These are phyloP conservation scores for Fusarium avenaceum DNA, from an alignment of 2,329 filamentous ascomycete genomes.

Conservation along the genomic window DNA sequence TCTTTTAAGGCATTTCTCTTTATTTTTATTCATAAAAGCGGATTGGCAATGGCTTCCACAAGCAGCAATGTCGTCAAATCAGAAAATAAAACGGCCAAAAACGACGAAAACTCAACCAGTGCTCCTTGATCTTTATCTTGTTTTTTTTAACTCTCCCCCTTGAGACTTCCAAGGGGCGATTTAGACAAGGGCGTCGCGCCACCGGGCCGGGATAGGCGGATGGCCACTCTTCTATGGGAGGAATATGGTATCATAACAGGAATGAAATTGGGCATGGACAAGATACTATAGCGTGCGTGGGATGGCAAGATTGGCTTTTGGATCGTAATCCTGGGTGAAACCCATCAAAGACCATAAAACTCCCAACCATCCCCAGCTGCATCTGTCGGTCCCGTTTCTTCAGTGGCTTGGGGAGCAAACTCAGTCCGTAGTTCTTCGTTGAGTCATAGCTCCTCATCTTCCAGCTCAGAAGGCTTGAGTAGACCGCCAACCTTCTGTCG, in stretches of 20 bases:
- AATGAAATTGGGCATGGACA: slow-evolving; percentile 47
- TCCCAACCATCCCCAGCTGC: slow-evolving; percentile 71
- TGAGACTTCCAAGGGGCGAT: slow-evolving; percentile 20
- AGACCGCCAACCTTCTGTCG: slow-evolving; percentile 95
- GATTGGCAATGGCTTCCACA: slow-evolving; percentile 14
- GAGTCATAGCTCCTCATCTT: slow-evolving; percentile 92
- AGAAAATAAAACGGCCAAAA: slow-evolving; percentile 15
- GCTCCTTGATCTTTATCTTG: slow-evolving; percentile 26
- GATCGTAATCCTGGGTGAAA: slow-evolving; percentile 2
- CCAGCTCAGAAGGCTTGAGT: slow-evolving; percentile 96
- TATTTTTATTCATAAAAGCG: slow-evolving; percentile 38
- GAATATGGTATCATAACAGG: slow-evolving; percentile 52
- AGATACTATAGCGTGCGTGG: slow-evolving; percentile 16
- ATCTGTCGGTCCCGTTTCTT: slow-evolving; percentile 47
- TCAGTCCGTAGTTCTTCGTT: slow-evolving; percentile 75
- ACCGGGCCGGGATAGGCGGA: slow-evolving; percentile 22
- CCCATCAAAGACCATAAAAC: slow-evolving; percentile 70
- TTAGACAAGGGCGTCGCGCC: slow-evolving; percentile 37
- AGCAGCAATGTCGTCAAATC: slow-evolving; percentile 9
- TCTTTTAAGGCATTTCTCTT: slow-evolving; percentile 36
- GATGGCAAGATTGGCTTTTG: neutral
- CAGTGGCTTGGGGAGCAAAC: slow-evolving; percentile 60
- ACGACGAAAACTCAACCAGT: slow-evolving; percentile 17
- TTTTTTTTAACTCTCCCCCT: slow-evolving; percentile 13
- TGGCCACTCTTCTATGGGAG: slow-evolving; percentile 48